Percentiles rank a stretch among this genome's conserved stretches.
Evolutionary conservation across 164 flowering plant genomes (phyloP).

Genomic region (Sextonia rubra): DNA sequence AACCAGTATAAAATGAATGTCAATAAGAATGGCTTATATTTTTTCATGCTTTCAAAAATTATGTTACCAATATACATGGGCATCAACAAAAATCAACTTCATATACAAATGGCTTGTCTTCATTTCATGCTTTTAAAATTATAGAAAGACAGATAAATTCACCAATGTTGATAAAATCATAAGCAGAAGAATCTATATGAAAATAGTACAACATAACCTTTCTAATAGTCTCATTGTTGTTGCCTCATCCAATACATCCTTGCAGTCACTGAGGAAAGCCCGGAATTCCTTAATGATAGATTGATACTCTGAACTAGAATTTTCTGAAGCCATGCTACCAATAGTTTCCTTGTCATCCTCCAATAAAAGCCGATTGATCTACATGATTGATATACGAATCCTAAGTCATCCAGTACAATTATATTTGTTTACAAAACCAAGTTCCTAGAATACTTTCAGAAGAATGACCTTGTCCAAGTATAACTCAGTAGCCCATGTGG

Average conservation of each 20-base stretch:
- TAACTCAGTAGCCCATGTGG: conserved; percentile 96
- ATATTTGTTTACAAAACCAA: not conserved
- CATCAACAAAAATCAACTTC: not conserved
- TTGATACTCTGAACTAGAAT: conserved; percentile 67
- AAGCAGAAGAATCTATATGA: not conserved
- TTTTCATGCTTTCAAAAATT: not conserved
- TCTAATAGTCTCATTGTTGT: conserved; percentile 90
- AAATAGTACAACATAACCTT: conserved; percentile 42
- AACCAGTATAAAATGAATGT: not conserved
- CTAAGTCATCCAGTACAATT: not conserved
- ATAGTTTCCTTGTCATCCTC: conserved; percentile 61
- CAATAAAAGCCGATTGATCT: conserved; percentile 89
- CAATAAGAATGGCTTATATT: not conserved
- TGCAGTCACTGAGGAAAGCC: conserved; percentile 91
- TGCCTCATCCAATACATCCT: conserved; percentile 97
- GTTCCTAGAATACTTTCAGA: not conserved
- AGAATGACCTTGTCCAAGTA: conserved; percentile 87
- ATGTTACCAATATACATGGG: not conserved
- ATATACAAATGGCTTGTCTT: too few relatives aligned
- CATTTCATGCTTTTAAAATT: too few relatives aligned
- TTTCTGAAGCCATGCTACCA: conserved; percentile 32
- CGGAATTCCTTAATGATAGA: conserved; percentile 75
- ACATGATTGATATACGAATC: conserved; percentile 5
- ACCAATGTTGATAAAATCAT: not conserved
- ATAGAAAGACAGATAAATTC: not conserved